Conservation (phyloP, 2,329 filamentous ascomycete genomes). For the Blastomyces parvus region DNA sequence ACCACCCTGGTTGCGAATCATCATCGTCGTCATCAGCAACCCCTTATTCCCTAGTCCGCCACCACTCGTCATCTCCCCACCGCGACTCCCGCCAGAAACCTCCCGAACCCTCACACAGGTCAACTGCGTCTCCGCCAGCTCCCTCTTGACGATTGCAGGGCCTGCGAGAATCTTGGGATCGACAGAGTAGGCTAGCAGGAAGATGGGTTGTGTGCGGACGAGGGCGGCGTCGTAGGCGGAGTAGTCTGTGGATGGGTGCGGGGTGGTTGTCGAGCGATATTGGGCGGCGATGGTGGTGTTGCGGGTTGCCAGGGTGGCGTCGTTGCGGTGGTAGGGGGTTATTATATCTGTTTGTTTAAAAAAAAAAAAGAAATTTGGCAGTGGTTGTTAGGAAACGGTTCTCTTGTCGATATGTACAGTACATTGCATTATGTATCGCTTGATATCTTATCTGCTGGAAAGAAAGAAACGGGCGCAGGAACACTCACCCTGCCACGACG, state of each 20-base stretch:
- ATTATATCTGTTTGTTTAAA: conserved; percentile 10
- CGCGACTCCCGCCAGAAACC: conserved; percentile 5
- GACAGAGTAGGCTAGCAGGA: conserved; percentile 7
- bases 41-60: neutral
- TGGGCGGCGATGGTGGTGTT: conserved; percentile 6
- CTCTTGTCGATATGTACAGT: too few relatives aligned
- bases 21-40: neutral
- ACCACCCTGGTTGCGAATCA: neutral
- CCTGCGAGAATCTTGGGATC: neutral
- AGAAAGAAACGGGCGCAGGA: neutral
- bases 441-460: neutral
- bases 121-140: conserved; percentile 8
- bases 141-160: neutral
- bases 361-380: neutral
- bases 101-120: conserved; percentile 7
- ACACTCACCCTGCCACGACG: conserved; percentile 4
- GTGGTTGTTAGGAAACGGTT: neutral
- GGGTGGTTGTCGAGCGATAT: conserved; percentile 6
- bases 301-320: neutral
- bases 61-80: neutral
- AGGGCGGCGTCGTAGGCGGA: conserved; percentile 5
- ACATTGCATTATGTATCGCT: too few relatives aligned
- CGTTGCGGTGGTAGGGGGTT: neutral
- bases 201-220: conserved; percentile 5
- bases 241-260: conserved; percentile 1